Evolutionary conservation across 495 filamentous ascomycete genomes (phyloP), one percentile per base, ranked within the genome.

Genomic region (Aspergillus kassunensis): DNA sequence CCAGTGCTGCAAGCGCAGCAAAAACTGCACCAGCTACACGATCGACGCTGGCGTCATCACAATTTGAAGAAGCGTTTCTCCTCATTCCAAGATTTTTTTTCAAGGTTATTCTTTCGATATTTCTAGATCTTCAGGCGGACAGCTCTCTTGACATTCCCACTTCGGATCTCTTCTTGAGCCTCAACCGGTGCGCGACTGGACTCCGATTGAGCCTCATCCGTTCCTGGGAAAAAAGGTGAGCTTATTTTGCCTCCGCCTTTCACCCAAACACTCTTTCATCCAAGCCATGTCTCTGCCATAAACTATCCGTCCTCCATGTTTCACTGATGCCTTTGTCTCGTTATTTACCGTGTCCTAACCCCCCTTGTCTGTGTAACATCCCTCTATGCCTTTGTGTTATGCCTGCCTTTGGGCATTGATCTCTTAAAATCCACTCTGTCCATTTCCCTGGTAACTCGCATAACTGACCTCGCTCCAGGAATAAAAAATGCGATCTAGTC

Each of bases 131-230:
- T 37, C 18, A 42, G 46, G 51, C 34, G 51, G 51, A 44, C 12
- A 24, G 33, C 23, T 41, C 33, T 15, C 16, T 15, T 30, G 35
- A 44, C 16, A 57, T 53, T 34, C 21, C 47, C 49, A n/a, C 30
- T 20, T 37, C 49, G 21, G 44, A 39, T 40, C 21, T 36, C 37
- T 23, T 27, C 34, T 57, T 52, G 55, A 49, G 48, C 56, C 45
- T 44, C 47, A 50, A 45, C 46, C 47, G 51, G 51, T 52, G 58
- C 56, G 58, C 49, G 41, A 55, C 30, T 57, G 46, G 54, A 30
- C 49, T 61, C 58, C 58, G 54, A 55, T 57, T 61, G 58, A 61
- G 58, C 58, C 58, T 61, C 58, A 61, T 61, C 42, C 51, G 58
- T 57, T 53, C 49, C 51, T 55, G 46, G 51, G n/a, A 57, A 54